Conservation (phyloP, 2,329 filamentous ascomycete genomes). For the Metarhizium guizhouense region DNA sequence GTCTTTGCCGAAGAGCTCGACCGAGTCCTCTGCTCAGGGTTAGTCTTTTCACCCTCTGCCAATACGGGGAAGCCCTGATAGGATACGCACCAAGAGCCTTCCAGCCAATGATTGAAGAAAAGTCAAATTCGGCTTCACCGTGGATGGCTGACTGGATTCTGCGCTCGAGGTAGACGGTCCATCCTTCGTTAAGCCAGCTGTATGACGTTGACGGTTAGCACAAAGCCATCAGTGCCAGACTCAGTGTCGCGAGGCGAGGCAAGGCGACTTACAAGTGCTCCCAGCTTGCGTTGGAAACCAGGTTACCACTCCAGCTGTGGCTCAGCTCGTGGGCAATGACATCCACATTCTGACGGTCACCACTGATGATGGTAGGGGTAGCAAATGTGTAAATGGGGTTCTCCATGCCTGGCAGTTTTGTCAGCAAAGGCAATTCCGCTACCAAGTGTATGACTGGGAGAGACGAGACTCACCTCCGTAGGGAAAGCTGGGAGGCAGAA, state of each 20-base stretch:
- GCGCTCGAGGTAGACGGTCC: slow-evolving; percentile 92
- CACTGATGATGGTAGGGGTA: slow-evolving; percentile 88
- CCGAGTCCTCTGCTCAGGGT: slow-evolving; percentile 53
- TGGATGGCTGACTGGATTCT: slow-evolving; percentile 71
- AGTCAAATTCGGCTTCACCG: slow-evolving; percentile 79
- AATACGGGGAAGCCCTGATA: not conserved
- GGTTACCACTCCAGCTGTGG: slow-evolving; percentile 81
- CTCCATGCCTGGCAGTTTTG: slow-evolving; percentile 54
- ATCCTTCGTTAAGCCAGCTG: slow-evolving; percentile 68
- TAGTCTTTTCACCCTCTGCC: not conserved
- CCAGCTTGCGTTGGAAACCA: slow-evolving; percentile 72
- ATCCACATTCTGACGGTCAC: slow-evolving; percentile 84
- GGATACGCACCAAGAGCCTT: slow-evolving; percentile 56
- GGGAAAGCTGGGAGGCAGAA: slow-evolving; percentile 82
- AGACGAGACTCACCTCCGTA: slow-evolving; percentile 56
- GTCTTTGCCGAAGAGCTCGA: slow-evolving; percentile 69
- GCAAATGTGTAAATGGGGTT: slow-evolving; percentile 94
- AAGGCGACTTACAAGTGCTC: slow-evolving; percentile 58
- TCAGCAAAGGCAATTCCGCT: slow-evolving; percentile 2
- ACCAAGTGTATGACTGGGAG: not conserved
- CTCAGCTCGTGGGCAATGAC: slow-evolving; percentile 83
- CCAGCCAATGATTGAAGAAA: slow-evolving; percentile 95
- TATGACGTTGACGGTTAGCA: not conserved
- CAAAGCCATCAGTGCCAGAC: not conserved
- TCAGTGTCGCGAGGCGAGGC: not conserved